These are phyloP conservation scores for Penicillium sp. DNA, from an alignment of 2,329 filamentous ascomycete genomes.

Conservation along the genomic window DNA sequence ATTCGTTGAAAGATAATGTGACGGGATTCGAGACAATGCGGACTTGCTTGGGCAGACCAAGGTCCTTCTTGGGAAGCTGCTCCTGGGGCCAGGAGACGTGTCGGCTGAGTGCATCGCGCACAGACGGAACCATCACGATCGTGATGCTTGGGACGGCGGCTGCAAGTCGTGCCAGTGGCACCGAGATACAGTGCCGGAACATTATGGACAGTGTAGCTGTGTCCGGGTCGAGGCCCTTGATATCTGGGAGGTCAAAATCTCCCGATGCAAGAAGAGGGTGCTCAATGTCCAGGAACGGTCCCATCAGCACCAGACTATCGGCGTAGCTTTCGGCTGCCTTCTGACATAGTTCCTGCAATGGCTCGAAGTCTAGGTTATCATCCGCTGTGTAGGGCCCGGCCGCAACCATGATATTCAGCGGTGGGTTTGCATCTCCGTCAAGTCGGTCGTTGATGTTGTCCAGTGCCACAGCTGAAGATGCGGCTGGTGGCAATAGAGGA, in stretches of 20 bases:
- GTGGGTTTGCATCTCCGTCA: slow-evolving; percentile 61
- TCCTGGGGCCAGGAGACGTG: slow-evolving; percentile 87
- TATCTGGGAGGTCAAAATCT: slow-evolving; percentile 73
- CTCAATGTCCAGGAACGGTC: slow-evolving; percentile 88
- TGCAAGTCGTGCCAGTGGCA: slow-evolving; percentile 69
- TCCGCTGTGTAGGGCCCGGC: slow-evolving; percentile 91
- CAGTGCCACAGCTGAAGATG: slow-evolving; percentile 65
- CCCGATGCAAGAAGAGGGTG: slow-evolving; percentile 82
- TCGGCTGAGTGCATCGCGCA: slow-evolving; percentile 76
- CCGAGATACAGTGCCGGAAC: slow-evolving; percentile 77
- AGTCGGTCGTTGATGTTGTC: slow-evolving; percentile 69
- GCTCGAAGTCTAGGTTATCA: slow-evolving; percentile 86
- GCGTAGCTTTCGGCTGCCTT: slow-evolving; percentile 72
- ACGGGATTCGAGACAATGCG: slow-evolving; percentile 87
- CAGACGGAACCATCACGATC: slow-evolving; percentile 78
- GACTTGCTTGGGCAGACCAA: slow-evolving; percentile 74
- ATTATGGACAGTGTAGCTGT: slow-evolving; percentile 76
- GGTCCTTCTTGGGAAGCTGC: slow-evolving; percentile 66
- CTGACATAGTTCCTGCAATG: slow-evolving; percentile 76
- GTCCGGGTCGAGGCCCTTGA: slow-evolving; percentile 69
- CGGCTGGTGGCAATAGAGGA: slow-evolving; percentile 72
- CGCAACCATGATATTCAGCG: slow-evolving; percentile 74
- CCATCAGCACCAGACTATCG: slow-evolving; percentile 76
- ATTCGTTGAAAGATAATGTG: slow-evolving; percentile 84
- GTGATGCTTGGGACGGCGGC: slow-evolving; percentile 72